Base-by-base conservation (phyloP, 441 rosid genomes). In the Gossypium schwendimanii region DNA sequence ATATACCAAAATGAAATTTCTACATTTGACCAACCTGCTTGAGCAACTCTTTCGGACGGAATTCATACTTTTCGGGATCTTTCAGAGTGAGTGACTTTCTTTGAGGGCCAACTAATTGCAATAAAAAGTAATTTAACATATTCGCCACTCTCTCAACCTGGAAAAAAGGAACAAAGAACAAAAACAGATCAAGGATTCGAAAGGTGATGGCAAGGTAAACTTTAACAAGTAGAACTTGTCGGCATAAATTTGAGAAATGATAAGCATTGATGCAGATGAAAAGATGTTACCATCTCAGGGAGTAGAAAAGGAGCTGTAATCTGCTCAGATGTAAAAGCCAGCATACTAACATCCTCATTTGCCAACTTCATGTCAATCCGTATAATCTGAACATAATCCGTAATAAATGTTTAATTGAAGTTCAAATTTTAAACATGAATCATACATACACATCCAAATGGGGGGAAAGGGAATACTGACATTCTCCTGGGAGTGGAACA, bases 71-170 rank as follows among this genome's bases (percentile, higher is more conserved):
- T 71, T 93, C 98, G 2, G 99, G 98, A 80, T 96, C 98, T 78
- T 86, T 96, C 80, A 96, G 85, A 81, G 78, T 87, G 3, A 96
- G 86, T 45, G 99, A 96, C 80, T 88, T 96, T 69, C 98, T 89
- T 67, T 96, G 98, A 69, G 99, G 99, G 68, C 98, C 98, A 67
- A 91, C 99, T 61, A 96, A 97, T 82, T 96, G 99, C 78, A 96
- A 84, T 76, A 96, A 78, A 72, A 96, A 96, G 87, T 93, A 96
- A 75, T 96, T 96, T 80, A 96, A 94, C 99, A 96, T 96, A 82
- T 81, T 91, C 26, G 98, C 99, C 75, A 96, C 98, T 83, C 99
- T 88, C 69, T 96, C 99, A 73, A 93, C 94, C 99, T 96, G 85
- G 53, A 73, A 53, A 57, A 77, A 39, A 53, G 50, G 65, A 66